Evolutionary conservation across 2,329 filamentous ascomycete species (phyloP), one percentile per base, ranked within the genome.

Genomic region (Blumeria graminis): DNA sequence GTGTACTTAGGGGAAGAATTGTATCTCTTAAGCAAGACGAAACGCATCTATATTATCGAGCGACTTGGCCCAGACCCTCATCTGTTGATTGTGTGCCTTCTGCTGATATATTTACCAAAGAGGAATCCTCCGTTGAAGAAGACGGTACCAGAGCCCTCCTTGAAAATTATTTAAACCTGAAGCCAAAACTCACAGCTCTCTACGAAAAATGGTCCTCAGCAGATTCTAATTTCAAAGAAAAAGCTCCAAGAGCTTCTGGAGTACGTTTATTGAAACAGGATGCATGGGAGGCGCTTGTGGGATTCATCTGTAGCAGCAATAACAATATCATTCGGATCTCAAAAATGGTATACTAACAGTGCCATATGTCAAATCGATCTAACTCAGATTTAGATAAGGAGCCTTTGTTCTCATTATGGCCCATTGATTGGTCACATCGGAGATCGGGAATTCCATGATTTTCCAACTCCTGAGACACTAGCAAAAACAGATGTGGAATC

Each of bases 291-390:
- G 81, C 92, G 0, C 73, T 98, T 22, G 74, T 98, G 28, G 82
- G 84, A 57, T 98, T 98, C 69, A 98, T 98, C 61, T 98, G 92
- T 74, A 95, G 89, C 69, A 94, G 88, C 69, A 98, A 98, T 70
- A 98, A 98, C 71, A 95, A 98, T 67, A 98, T 98, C 59, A 77
- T 82, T 1, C 80, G 92, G 41, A 98, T 98, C 67, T 90, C 86
- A 5, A 86, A 93, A 69, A 98, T 98, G 92, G 88, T 84, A 64
- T 60, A 16, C 41, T 16, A 14, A 28, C 9, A 6, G 35, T 13
- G 14, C 36, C 36, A 10, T 13, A n/a, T 13, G 22, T 28, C 22
- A 28, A 28, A 28, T 28, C 22, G 4, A 32, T 9, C 39, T 55
- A 41, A 43, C 33, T 56, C 18, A 28, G 32, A 41, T 13, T 35